Percentiles rank a stretch among this genome's conserved stretches.
Evolutionary conservation across 345 rosid genomes (phyloP).

Genomic region (Reutealis trisperma): DNA sequence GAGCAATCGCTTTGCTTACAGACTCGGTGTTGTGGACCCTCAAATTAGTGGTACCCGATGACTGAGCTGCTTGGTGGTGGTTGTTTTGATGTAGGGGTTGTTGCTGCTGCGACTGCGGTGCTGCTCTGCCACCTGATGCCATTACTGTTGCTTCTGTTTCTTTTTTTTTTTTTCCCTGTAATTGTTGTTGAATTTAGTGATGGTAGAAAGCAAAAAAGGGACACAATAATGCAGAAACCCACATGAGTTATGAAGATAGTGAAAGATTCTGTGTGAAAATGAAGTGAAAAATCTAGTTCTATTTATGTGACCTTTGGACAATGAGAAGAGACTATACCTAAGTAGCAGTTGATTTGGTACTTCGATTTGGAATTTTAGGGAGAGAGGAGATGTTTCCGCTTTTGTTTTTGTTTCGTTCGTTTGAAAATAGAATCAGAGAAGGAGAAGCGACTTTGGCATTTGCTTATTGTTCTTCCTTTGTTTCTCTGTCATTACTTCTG

Average conservation of each 20-base stretch:
- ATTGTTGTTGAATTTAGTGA: neutral
- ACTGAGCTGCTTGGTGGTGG: slow-evolving; percentile 25
- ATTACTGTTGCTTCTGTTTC: slow-evolving; percentile 15
- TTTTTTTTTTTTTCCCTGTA: neutral
- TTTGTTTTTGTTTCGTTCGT: no score
- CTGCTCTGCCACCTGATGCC: slow-evolving; percentile 40
- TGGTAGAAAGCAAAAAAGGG: neutral
- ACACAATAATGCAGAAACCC: neutral
- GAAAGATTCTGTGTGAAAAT: neutral
- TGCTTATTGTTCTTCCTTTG: neutral
- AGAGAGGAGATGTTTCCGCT: no score
- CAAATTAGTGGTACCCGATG: slow-evolving; percentile 48
- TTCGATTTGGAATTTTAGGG: neutral
- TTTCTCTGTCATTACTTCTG: neutral
- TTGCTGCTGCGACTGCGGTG: slow-evolving; percentile 6
- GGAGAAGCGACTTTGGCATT: no score
- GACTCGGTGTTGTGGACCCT: slow-evolving; percentile 52
- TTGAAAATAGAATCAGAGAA: no score
- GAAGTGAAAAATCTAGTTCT: neutral
- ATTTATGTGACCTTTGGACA: neutral
- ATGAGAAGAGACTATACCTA: neutral
- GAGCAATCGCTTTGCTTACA: slow-evolving; percentile 84
- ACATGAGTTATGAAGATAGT: neutral
- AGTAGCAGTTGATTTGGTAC: no score
- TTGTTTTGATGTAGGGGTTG: neutral